phyloP scores from a whole-genome alignment of 2,329 filamentous ascomycete genomes.

The Ceratocystis albifundus region DNA sequence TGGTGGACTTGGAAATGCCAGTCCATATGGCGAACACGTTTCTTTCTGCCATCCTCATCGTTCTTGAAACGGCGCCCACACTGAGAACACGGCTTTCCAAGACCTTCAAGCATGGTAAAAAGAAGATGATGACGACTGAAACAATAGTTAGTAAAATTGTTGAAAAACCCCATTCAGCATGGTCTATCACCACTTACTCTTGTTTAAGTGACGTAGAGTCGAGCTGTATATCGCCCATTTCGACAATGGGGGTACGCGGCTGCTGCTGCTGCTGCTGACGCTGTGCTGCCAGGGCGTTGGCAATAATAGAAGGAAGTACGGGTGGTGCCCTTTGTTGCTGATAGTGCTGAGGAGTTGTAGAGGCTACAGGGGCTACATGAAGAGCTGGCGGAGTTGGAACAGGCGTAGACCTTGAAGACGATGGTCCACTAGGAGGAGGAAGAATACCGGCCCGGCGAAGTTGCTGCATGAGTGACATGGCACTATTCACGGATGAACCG shows the following conservation, averaged over 20 bases:
- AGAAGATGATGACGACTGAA: slow-evolving; percentile 45
- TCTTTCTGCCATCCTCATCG: slow-evolving; percentile 65
- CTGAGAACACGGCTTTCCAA: slow-evolving; percentile 78
- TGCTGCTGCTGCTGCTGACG: slow-evolving; percentile 16
- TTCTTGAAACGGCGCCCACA: slow-evolving; percentile 79
- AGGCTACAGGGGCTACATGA: slow-evolving; percentile 23
- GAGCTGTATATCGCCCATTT: slow-evolving; percentile 35
- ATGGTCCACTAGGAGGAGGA: slow-evolving; percentile 30
- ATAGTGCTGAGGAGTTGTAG: neutral
- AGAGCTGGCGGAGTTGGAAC: slow-evolving; percentile 26
- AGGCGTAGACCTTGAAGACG: slow-evolving; percentile 27
- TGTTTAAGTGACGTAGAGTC: slow-evolving; percentile 57
- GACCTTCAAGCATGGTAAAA: slow-evolving; percentile 62
- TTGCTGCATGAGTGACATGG: slow-evolving; percentile 53
- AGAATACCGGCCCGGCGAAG: slow-evolving; percentile 59
- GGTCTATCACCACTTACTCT: slow-evolving; percentile 42
- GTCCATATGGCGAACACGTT: slow-evolving; percentile 87
- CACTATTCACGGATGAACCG: slow-evolving; percentile 34
- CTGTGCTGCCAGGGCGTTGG: slow-evolving; percentile 31
- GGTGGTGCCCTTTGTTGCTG: slow-evolving; percentile 28
- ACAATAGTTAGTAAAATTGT: neutral
- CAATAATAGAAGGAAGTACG: slow-evolving; percentile 28
- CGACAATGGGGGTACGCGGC: slow-evolving; percentile 24
- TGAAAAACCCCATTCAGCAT: neutral
- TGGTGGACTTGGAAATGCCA: slow-evolving; percentile 97